Base-by-base conservation (phyloP, 108 stramenopile species). In the Cyclotella cryptica region DNA sequence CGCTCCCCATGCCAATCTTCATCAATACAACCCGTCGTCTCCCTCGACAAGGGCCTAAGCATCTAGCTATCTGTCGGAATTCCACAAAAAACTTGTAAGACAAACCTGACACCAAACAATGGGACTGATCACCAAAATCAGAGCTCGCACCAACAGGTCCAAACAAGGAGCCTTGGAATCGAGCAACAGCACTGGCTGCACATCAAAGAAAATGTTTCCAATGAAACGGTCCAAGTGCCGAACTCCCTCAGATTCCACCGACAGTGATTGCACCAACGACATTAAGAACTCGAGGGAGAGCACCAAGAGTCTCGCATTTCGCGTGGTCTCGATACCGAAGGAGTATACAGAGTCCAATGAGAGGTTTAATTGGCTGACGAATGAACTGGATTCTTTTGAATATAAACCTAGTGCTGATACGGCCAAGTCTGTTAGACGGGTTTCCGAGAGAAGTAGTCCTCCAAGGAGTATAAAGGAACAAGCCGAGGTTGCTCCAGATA, bases 111-210 rank as follows among this genome's bases (percentile, higher is more conserved):
- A 26, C 1, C 55, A 57, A 29, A 35, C 35, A 2, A 61, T 61
- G 60, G 60, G 60, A 61, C n/a, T 61, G 8, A 61, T 61, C 12
- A 61, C 60, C 30, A 61, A 61, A 35, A 15, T 61, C 15, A 61
- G 35, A 21, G 15, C 47, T n/a, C 47, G 47, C n/a, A 7, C 12
- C 60, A 13, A 13, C 60, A 61, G 15, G 15, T 15, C 13, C 1
- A 35, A 61, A 29, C 29, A 39, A 61, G 1, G 7, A 12, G 35
- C 60, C 60, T 39, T 4, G 3, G 21, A 57, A 57, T 26, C 12
- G 3, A 57, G 12, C 55, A 57, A 4, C 55, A 49, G n/a, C 47
- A 49, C n/a, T 24, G 1, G 4, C 55, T 1, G 21, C 55, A 26
- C n/a, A n/a, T 4, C 55, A 57, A 24, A 7, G 7, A 13, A 7